Evolutionary conservation across 2,329 filamentous ascomycete species (phyloP), one percentile per base, ranked within the genome.

Genomic region (Alternaria ethzedia): DNA sequence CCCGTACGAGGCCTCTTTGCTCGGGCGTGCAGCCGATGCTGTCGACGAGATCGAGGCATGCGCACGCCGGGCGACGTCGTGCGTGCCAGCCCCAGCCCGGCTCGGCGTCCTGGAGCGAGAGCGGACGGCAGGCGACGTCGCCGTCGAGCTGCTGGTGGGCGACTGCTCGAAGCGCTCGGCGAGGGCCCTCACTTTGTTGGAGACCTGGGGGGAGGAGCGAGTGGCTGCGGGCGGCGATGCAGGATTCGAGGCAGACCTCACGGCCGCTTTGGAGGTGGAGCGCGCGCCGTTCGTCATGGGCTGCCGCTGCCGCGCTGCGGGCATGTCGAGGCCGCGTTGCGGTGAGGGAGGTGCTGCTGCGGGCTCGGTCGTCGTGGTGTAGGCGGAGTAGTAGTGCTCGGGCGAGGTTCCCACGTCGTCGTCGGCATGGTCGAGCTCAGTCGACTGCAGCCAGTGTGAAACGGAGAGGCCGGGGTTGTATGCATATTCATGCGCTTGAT

Each of bases 151-250:
- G 61, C 67, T 63, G 15, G 73, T 71, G 20, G 76, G 66, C 13
- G 77, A 70, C 20, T 76, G 76, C 62, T 79, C 77, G 63, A 80
- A 80, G 25, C 76, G 70, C 63, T 79, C 75, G 1, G 78, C 78
- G 46, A 80, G 74, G 41, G 73, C 77, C 66, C 69, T 78, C 44
- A 80, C 79, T 25, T 78, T 77, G 75, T 75, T 60, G 64, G 75
- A 63, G 36, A 66, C 52, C n/a, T 68, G 51, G 47, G 75, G 56
- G 62, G 68, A 63, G 41, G 72, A 54, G 70, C 70, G 54, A 26
- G 75, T 61, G 46, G 68, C 56, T 0, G 71, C 61, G 13, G 75
- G 71, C 25, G 73, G 70, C 15, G 74, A 73, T 17, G 75, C 70
- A 21, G 76, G 75, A 26, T 74, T 75, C 13, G 77, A 78, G 51